Percentiles rank a stretch among this genome's conserved stretches.
These are phyloP conservation scores for Pestalotiopsis sp. DNA, from an alignment of 2,329 filamentous ascomycete genomes.

Conservation along the genomic window DNA sequence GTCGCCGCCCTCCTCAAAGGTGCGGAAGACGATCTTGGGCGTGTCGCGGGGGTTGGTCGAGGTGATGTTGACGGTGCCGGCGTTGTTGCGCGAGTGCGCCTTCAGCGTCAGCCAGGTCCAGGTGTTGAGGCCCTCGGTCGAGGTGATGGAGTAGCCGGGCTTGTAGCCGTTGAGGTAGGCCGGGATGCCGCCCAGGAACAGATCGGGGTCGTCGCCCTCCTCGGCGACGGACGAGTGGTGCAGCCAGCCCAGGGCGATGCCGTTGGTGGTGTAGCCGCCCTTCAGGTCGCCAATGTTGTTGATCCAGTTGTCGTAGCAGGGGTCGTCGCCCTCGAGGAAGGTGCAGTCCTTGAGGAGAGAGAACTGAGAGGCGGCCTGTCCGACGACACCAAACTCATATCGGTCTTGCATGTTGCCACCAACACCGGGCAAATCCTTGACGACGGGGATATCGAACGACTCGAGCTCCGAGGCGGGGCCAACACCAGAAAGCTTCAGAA, in stretches of 20 bases:
- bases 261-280: conserved; percentile 31
- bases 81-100: conserved; percentile 43
- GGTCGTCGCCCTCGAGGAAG: conserved; percentile 30
- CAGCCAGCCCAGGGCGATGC: conserved; percentile 29
- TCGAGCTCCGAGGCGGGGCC: conserved; percentile 27
- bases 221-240: conserved; percentile 22
- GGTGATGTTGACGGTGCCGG: conserved; percentile 52
- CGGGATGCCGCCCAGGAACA: conserved; percentile 58
- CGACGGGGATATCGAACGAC: conserved; percentile 26
- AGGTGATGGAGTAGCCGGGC: conserved; percentile 52
- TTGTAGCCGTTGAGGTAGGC: conserved; percentile 59
- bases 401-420: conserved; percentile 34
- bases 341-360: conserved; percentile 31
- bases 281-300: conserved; percentile 16
- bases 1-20: conserved; percentile 48
- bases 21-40: conserved; percentile 46
- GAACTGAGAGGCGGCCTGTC: conserved; percentile 38
- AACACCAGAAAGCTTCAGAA: conserved; percentile 36
- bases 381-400: conserved; percentile 44
- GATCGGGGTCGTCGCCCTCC: conserved; percentile 45
- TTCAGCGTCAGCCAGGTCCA: conserved; percentile 52
- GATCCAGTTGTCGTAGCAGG: conserved; percentile 24
- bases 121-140: conserved; percentile 43
- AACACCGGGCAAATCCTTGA: conserved; percentile 34
- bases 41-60: conserved; percentile 33